Conservation (phyloP, 768 basidiomycete species). For the Leccinum incarnatum region DNA sequence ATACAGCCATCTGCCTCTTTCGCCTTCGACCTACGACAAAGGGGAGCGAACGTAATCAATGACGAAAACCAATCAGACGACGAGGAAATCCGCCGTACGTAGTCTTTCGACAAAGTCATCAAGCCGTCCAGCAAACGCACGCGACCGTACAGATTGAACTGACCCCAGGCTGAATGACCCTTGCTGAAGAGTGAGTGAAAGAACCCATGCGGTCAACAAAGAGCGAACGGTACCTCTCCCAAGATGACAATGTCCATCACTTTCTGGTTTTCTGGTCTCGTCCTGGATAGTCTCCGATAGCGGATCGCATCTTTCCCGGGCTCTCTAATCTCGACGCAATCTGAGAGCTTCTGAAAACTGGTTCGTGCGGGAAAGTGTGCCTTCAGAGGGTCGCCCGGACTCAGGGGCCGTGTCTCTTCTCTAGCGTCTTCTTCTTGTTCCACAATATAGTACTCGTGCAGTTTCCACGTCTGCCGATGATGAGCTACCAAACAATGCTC, state of each 20-base stretch:
- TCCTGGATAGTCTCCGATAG: constrained; percentile 29
- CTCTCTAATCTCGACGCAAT: constrained; percentile 48
- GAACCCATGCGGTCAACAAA: constrained; percentile 11
- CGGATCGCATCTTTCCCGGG: constrained; percentile 34
- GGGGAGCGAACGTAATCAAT: neutral
- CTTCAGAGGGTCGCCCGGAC: constrained; percentile 58
- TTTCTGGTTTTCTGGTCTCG: constrained; percentile 30
- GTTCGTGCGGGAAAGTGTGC: constrained; percentile 60
- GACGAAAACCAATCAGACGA: neutral
- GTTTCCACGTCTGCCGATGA: constrained; percentile 88
- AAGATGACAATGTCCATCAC: constrained; percentile 60
- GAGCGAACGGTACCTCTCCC: constrained; percentile 55
- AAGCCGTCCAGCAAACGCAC: constrained; percentile 82
- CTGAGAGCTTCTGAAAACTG: constrained; percentile 44
- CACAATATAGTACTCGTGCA: constrained; percentile 70
- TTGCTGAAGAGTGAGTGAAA: constrained; percentile 27
- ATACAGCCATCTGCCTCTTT: constrained; percentile 83
- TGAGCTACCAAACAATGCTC: constrained; percentile 74
- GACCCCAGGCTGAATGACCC: constrained; percentile 93
- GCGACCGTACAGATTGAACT: constrained; percentile 76
- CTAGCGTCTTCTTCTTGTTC: constrained; percentile 25
- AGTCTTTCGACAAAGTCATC: constrained; percentile 80
- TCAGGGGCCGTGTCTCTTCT: constrained; percentile 35
- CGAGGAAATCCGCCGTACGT: constrained; percentile 45
- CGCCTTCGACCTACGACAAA: constrained; percentile 52